Evolutionary conservation across 1,139 yeast genomes (phyloP), one percentile per base, ranked within the genome.

Genomic region (Martiniozyma asiatica): DNA sequence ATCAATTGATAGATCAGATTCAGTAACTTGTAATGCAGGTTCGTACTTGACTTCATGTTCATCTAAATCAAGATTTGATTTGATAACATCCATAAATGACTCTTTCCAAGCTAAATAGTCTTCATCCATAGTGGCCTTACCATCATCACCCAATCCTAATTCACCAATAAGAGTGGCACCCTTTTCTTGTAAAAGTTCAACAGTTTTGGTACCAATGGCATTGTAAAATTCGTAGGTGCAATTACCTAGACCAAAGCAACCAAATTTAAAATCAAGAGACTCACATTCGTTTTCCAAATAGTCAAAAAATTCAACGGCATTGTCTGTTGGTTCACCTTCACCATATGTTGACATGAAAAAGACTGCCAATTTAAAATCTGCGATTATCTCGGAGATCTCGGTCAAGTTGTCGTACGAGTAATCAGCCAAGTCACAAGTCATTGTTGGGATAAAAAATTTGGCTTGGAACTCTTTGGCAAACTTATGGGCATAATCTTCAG

Each of bases 291-390:
- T 61, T 14, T 71, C 71, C 20, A 78, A 56, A 48, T 57, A 69
- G 22, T 67, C 67, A 44, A 61, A 63, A 50, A 87, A 80, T 25
- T 70, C 73, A 25, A 72, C 67, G 6, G 95, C 93, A 45, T 80
- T 81, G 52, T 87, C 97, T 23, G 98, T 89, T 39, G 94, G 94
- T 51, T 89, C 98, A 45, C 98, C 98, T 56, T 89, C 98, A 41
- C 98, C 98, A 48, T 87, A 87, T 5, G 97, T 82, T 26, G 97
- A 89, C 55, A 87, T 59, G 46, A 89, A 68, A 50, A 87, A 75
- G 10, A 77, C 68, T 35, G 78, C 65, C 13, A 58, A 50, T 10
- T 35, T 35, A 35, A 66, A 69, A n/a, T 57, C 56, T 14, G 29
- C 68, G 55, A 37, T 69, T 69, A 13, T 60, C 58, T 18, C 66